Percentiles rank a stretch among this genome's conserved stretches.
phyloP scores from a whole-genome alignment of 495 filamentous ascomycete species.

The Lepraria neglecta region DNA sequence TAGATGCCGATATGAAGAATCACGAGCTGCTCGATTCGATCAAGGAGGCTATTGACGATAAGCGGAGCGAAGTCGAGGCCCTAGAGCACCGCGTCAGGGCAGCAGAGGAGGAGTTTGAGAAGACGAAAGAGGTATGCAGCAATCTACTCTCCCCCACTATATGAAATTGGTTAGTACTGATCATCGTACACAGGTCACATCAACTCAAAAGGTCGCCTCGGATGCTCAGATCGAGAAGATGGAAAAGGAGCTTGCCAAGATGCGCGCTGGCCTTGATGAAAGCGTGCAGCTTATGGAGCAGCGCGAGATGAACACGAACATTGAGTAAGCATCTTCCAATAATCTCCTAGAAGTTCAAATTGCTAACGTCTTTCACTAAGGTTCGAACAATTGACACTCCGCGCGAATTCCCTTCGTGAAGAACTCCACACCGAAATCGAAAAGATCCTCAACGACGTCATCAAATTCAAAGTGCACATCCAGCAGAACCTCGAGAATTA shows the following conservation, averaged over 20 bases:
- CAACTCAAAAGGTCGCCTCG: constrained; percentile 74
- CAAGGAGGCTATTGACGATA: constrained; percentile 92
- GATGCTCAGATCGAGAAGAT: constrained; percentile 96
- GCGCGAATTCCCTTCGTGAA: constrained; percentile 77
- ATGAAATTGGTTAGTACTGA: too few species aligned
- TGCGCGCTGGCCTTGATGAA: constrained; percentile 78
- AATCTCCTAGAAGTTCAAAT: neutral
- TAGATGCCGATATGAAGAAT: constrained; percentile 84
- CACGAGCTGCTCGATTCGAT: constrained; percentile 87
- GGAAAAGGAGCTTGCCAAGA: constrained; percentile 93
- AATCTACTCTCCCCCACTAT: too few species aligned
- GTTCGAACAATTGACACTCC: constrained; percentile 83
- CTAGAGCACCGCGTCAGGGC: constrained; percentile 78
- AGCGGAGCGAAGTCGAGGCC: constrained; percentile 81
- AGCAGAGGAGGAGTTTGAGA: constrained; percentile 89
- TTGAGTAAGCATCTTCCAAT: constrained; percentile 58
- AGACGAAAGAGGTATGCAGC: constrained; percentile 66
- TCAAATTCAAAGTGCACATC: constrained; percentile 96
- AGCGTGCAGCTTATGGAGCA: constrained; percentile 90
- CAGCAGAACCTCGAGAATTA: constrained; percentile 89
- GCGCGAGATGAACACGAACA: constrained; percentile 90
- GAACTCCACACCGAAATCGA: constrained; percentile 94
- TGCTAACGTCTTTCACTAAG: constrained; percentile 35
- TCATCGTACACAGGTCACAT: constrained; percentile 54
- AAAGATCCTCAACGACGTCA: constrained; percentile 91